Evolutionary conservation across 139 green algal genomes (phyloP).

Genomic region (Chlorella sp.): DNA sequence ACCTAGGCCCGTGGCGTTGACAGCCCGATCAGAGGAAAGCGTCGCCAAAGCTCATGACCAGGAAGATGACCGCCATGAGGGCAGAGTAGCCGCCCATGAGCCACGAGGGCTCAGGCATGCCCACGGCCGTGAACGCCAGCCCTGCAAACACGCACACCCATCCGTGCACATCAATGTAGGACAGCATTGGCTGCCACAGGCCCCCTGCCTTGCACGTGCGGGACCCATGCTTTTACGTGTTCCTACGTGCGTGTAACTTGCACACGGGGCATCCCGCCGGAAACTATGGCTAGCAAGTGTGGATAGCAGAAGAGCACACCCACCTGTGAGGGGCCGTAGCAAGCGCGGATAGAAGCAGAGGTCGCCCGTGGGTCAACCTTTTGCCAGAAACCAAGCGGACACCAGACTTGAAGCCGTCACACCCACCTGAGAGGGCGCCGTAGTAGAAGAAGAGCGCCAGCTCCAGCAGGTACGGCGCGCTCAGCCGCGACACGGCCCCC

Average conservation of each 20-base stretch:
- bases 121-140: background rate
- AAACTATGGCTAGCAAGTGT: background rate
- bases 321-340: background rate
- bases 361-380: background rate
- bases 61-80: slow-evolving; percentile 38
- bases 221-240: no score
- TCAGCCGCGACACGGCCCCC: background rate
- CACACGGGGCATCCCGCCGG: background rate
- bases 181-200: no score
- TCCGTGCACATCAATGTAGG: no score
- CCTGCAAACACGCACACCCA: background rate
- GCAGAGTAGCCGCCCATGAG: slow-evolving; percentile 36
- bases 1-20: no score
- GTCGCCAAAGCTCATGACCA: slow-evolving; percentile 40
- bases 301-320: background rate
- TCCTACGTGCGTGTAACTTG: background rate
- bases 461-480: slow-evolving; percentile 37
- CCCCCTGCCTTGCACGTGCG: no score
- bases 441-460: slow-evolving; percentile 39
- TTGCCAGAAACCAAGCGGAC: no score
- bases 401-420: no score
- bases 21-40: slow-evolving; percentile 35
- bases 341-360: background rate
- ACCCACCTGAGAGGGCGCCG: slow-evolving; percentile 9
- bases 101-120: slow-evolving; percentile 1